Base-by-base conservation (phyloP, 495 filamentous ascomycete species). In the Clavariopsis aquatica region DNA sequence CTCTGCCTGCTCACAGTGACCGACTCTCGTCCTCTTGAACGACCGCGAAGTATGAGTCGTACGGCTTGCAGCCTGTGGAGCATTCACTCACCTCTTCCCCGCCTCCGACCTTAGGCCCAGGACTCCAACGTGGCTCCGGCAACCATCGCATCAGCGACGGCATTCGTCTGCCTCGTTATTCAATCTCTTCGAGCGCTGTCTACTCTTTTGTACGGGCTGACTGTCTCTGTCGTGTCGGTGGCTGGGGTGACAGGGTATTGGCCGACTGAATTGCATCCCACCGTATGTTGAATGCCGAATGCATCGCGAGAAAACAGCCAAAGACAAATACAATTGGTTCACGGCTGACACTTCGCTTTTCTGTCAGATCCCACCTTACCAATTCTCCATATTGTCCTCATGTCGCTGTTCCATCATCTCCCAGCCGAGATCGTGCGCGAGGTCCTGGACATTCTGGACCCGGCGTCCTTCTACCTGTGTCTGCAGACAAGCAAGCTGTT, bases 381-480 rank as follows among this genome's bases (percentile, higher is more conserved):
- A n/a, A n/a, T n/a, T n/a, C n/a, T n/a, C n/a, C n/a, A n/a, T n/a
- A n/a, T n/a, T n/a, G 2, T 43, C 13, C 8, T 6, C 43, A 60
- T 31, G 46, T 38, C 47, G 26, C 43, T 51, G 15, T 41, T 68
- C 53, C 52, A 49, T 31, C 38, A 47, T 6, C 62, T 69, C n/a
- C 67, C 67, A 12, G 54, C 67, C 4, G 67, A 69, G 49, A 23
- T 69, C 22, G 28, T 65, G 7, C 19, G 55, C 15, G 38, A 62
- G 47, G 58, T 69, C 19, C 56, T 69, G 13, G 24, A 53, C 20
- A 29, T 13, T 1, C 52, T 69, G 20, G 67, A 69, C 52, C 62
- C 67, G 15, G 29, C 45, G 20, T 65, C 62, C 7, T 69, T 69
- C 57, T 69, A 57, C 57, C 34, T 58, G n/a, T 62, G 57, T 36